Conservation (phyloP, 164 flowering plant genomes). For the Paratinospora sagittata region DNA sequence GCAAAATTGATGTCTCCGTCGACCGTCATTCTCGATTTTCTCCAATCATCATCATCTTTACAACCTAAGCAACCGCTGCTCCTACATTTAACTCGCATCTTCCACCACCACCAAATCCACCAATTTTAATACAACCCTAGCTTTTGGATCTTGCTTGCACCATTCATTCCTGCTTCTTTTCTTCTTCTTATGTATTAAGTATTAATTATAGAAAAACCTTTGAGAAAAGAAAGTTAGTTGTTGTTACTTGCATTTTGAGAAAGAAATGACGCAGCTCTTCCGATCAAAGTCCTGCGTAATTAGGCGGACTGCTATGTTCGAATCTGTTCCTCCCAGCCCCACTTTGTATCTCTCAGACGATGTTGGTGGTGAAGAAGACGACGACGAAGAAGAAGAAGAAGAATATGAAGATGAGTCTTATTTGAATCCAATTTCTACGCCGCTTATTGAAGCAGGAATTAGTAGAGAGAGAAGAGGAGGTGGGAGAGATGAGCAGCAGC, state of each 20-base stretch:
- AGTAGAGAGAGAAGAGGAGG: slow-evolving; percentile 8
- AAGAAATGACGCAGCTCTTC: slow-evolving; percentile 42
- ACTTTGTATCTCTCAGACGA: neutral
- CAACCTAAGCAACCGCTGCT: too few species aligned
- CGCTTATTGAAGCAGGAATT: slow-evolving; percentile 29
- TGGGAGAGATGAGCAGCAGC: slow-evolving; percentile 4
- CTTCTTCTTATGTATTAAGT: neutral
- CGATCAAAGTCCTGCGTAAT: slow-evolving; percentile 60
- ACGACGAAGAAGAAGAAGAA: slow-evolving; percentile 14
- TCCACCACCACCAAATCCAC: neutral
- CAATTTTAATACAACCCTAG: neutral
- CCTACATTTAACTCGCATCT: too few species aligned
- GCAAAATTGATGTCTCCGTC: too few species aligned
- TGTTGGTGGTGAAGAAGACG: slow-evolving; percentile 24
- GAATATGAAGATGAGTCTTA: slow-evolving; percentile 17
- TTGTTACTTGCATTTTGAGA: too few species aligned
- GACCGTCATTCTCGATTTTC: too few species aligned
- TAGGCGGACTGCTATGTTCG: slow-evolving; percentile 19
- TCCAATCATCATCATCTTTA: too few species aligned
- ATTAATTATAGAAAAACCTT: too few species aligned
- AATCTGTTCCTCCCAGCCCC: slow-evolving; percentile 22
- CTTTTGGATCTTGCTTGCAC: too few species aligned
- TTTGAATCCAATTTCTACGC: slow-evolving; percentile 35
- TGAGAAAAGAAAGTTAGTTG: too few species aligned
- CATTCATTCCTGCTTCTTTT: neutral